Evolutionary conservation across 2,329 filamentous ascomycete species (phyloP), one percentile per base, ranked within the genome.

Genomic region (Talaromyces sp.): DNA sequence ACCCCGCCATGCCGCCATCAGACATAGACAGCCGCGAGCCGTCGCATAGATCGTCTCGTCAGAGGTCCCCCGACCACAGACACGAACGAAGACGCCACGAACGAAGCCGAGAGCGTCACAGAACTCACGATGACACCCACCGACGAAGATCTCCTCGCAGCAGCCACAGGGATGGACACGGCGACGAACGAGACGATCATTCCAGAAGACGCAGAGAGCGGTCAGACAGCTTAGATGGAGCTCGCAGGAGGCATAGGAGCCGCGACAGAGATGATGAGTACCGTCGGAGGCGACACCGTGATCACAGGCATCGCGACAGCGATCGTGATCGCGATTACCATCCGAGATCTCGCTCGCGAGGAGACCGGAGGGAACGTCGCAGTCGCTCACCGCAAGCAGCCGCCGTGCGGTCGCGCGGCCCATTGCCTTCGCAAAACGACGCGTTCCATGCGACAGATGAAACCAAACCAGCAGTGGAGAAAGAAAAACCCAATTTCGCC

Each of bases 401-500:
- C 14, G 51, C 70, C 6, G 68, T 71, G 58, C 76, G 77, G 43
- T 72, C 74, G 3, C 64, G 63, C 57, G 71, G 68, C 13, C 77
- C 79, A 3, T 74, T 81, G 14, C 78, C 78, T 32, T 79, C 79
- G 3, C 79, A 81, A 62, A 65, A 72, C 57, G 77, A 79, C 38
- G 77, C 78, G 24, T 81, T 80, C 64, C 72, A 69, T 24, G 66
- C 70, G 3, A 69, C 67, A n/a, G 69, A 71, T 32, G 65, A 70
- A 2, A 56, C 64, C 17, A 64, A 72, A n/a, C 71, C 71, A 26
- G 67, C 69, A 1, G 70, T 71, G 1, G 70, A 71, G 24, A 74
- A 95, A 70, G 88, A 98, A 73, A 93, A 92, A 74, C 90, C 93
- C 46, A 99, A 97, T 75, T 96, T 89, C 75, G 85, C 84, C 21